Conservation (phyloP, 2,329 filamentous ascomycete genomes). For the Chaetothyriales sp. region DNA sequence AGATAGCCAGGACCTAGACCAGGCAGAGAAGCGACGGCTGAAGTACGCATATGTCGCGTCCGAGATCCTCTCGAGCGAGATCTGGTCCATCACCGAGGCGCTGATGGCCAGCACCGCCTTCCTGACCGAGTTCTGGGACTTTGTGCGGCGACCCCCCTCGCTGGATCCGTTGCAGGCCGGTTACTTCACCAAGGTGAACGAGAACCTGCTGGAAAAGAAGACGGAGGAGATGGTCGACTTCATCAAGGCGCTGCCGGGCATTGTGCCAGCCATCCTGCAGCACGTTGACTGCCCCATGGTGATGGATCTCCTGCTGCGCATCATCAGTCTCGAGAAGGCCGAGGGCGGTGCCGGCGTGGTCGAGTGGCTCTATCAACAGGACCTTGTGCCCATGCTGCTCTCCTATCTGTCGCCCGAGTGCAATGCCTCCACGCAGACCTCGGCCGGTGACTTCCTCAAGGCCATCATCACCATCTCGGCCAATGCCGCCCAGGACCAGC, state of each 20-base stretch:
- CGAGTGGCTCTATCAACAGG: slow-evolving; percentile 85
- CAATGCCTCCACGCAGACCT: slow-evolving; percentile 82
- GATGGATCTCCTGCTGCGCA: slow-evolving; percentile 93
- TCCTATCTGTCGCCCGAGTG: slow-evolving; percentile 75
- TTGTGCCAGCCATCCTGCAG: slow-evolving; percentile 70
- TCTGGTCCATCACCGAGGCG: slow-evolving; percentile 90
- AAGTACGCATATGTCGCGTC: slow-evolving; percentile 88
- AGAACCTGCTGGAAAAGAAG: slow-evolving; percentile 94
- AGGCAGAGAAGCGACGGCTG: slow-evolving; percentile 76
- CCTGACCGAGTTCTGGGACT: slow-evolving; percentile 77
- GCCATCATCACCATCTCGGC: slow-evolving; percentile 98
- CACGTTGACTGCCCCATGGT: slow-evolving; percentile 97
- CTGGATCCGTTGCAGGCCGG: slow-evolving; percentile 87
- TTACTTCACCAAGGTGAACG: slow-evolving; percentile 98
- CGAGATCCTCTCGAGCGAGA: slow-evolving; percentile 86
- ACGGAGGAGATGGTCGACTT: slow-evolving; percentile 92
- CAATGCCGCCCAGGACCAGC: slow-evolving; percentile 93
- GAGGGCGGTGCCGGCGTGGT: slow-evolving; percentile 86
- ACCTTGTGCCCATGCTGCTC: slow-evolving; percentile 73
- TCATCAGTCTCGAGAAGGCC: slow-evolving; percentile 85
- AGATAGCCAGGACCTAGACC: slow-evolving; percentile 44
- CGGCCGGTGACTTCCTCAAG: slow-evolving; percentile 93
- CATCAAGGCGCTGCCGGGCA: slow-evolving; percentile 66
- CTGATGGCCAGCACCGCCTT: slow-evolving; percentile 70
- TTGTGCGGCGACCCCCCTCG: slow-evolving; percentile 67